Conservation (phyloP, 2,329 filamentous ascomycete genomes). For the Fusarium tupiense region DNA sequence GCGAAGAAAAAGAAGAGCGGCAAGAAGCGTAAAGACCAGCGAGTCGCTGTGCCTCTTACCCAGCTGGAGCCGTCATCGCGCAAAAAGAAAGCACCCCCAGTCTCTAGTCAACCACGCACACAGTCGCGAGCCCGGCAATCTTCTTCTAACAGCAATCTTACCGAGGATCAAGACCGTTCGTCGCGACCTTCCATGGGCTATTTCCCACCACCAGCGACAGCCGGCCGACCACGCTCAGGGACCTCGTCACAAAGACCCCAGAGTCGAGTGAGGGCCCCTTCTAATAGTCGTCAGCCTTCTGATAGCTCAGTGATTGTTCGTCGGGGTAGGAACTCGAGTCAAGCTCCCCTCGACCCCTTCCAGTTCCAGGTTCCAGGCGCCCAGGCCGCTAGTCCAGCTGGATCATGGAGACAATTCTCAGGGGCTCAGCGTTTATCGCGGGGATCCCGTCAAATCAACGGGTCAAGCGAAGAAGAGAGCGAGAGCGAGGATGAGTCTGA, state of each 20-base stretch:
- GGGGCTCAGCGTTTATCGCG: constrained; percentile 45
- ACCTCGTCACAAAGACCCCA: constrained; percentile 52
- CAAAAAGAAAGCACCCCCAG: constrained; percentile 46
- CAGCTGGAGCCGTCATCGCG: constrained; percentile 58
- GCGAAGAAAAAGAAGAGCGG: constrained; percentile 47
- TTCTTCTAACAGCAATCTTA: constrained; percentile 50
- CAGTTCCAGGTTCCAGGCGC: constrained; percentile 61
- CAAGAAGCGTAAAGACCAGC: constrained; percentile 56
- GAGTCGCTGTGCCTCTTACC: constrained; percentile 63
- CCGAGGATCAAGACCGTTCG: constrained; percentile 48
- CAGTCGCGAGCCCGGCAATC: constrained; percentile 52
- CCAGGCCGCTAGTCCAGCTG: constrained; percentile 48
- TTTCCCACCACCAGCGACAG: constrained; percentile 58
- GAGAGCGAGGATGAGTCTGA: constrained; percentile 44
- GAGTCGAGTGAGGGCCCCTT: constrained; percentile 47
- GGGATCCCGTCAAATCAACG: constrained; percentile 43
- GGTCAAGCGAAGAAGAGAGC: constrained; percentile 50
- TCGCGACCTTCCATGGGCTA: constrained; percentile 61
- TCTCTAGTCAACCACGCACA: constrained; percentile 39
- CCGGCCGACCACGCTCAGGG: constrained; percentile 54
- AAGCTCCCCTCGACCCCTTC: constrained; percentile 57
- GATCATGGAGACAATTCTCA: constrained; percentile 51
- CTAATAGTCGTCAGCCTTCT: constrained; percentile 54
- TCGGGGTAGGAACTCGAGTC: constrained; percentile 46
- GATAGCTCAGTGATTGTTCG: constrained; percentile 52